Base-by-base conservation (phyloP, 2,329 filamentous ascomycete genomes). In the Pyricularia pennisetigena region DNA sequence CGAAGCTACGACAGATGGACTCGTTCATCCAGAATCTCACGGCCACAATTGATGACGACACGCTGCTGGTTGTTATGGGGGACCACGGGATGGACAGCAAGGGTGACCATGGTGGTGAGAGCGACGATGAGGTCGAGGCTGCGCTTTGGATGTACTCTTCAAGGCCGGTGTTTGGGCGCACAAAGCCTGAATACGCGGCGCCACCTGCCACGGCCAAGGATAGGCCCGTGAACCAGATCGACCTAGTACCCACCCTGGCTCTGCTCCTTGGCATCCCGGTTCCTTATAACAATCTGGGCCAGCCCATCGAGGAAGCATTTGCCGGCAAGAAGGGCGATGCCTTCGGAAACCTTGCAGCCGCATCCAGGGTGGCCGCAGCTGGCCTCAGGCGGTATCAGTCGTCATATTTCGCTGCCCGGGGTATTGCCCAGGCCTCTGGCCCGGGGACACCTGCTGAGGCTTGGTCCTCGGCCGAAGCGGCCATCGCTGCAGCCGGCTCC, bases 91-190 rank as follows among this genome's bases (percentile, higher is more conserved):
- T 99, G 95, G 95, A 99, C 77, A 83, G 86, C 70, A 98, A 99
- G 80, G 95, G 95, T 23, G 95, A 99, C 72, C 95, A 99, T 75
- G 95, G 95, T n/a, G 95, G 95, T 68, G 95, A 99, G 81, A 97
- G 94, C 35, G 92, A 97, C 72, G 93, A 98, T 71, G 95, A 99
- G 77, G 87, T 99, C 7, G 89, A 99, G 78, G 93, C 95, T 68
- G 93, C 95, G 2, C 79, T 99, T 64, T 99, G 95, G 94, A 97
- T 99, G 93, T 99, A 98, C 77, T 97, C 95, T 1, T 97, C 94
- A 78, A 89, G 87, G 72, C 88, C 88, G 0, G 78, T 92, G 10
- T 99, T 99, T 77, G 95, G 95, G 20, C 88, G 93, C 57, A 91
- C 87, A 1, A 83, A 86, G 65, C 80, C 86, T 3, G 85, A 87